Percentiles rank a stretch among this genome's conserved stretches.
Evolutionary conservation across 2,329 filamentous ascomycete genomes (phyloP).

Genomic region (Saccharata proteae): DNA sequence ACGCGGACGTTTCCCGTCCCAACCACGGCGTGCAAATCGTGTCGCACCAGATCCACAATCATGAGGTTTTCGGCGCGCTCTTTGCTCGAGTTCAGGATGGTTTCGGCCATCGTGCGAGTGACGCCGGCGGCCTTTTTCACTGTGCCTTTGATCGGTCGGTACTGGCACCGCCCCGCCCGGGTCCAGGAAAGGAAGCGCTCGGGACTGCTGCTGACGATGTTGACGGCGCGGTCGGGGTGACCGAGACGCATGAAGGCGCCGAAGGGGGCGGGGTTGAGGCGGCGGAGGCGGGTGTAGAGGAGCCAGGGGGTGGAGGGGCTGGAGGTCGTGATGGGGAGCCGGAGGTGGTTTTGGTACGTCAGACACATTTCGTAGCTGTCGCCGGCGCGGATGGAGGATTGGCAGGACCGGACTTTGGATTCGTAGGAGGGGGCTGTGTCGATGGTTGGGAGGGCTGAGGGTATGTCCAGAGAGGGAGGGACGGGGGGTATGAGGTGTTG

Average conservation of each 20-base stretch:
- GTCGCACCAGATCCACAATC: conserved; percentile 94
- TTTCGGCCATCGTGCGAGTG: conserved; percentile 60
- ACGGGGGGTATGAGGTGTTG: too few relatives aligned
- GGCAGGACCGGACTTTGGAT: conserved; percentile 36
- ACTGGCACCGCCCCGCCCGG: conserved; percentile 51
- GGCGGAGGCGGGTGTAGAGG: conserved; percentile 58
- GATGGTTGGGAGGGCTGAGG: background rate
- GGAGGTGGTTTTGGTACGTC: conserved; percentile 61
- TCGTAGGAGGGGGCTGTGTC: conserved; percentile 1
- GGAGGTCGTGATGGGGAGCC: conserved; percentile 20
- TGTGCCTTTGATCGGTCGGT: conserved; percentile 94
- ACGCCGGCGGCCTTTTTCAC: conserved; percentile 63
- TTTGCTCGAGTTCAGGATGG: conserved; percentile 66
- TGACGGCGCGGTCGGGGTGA: conserved; percentile 38
- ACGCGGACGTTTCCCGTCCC: conserved; percentile 63
- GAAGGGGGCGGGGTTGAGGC: conserved; percentile 70
- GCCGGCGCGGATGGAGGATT: conserved; percentile 60
- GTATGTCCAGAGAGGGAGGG: background rate
- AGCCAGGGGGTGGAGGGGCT: conserved; percentile 41
- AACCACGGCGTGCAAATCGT: conserved; percentile 79
- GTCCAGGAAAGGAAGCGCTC: conserved; percentile 75
- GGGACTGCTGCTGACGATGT: conserved; percentile 71
- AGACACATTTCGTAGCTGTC: conserved; percentile 81
- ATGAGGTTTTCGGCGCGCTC: conserved; percentile 94
- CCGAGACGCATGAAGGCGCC: conserved; percentile 68